Conservation (phyloP, 2,329 filamentous ascomycete species). For the Aspergillus udagawae region DNA sequence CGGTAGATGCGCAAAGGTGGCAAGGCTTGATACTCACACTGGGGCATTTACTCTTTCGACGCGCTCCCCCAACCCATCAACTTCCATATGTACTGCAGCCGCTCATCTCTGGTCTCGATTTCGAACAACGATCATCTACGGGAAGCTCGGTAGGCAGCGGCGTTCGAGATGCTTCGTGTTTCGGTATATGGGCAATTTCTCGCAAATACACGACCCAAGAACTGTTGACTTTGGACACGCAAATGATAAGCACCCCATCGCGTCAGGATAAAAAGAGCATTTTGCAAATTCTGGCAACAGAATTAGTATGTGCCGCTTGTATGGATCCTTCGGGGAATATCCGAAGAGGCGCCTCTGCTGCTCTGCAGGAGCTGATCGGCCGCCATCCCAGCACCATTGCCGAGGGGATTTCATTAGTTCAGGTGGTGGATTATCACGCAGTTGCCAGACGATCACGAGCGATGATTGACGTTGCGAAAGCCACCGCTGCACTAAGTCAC, state of each 20-base stretch:
- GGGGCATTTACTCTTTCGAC: constrained; percentile 78
- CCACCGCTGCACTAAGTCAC: constrained; percentile 61
- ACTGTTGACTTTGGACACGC: constrained; percentile 57
- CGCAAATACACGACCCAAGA: constrained; percentile 80
- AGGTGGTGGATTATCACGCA: constrained; percentile 87
- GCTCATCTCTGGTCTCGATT: constrained; percentile 73
- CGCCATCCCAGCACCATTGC: constrained; percentile 81
- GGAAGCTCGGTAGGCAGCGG: constrained; percentile 85
- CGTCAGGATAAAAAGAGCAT: constrained; percentile 41
- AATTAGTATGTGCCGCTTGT: constrained; percentile 76
- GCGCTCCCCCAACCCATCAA: constrained; percentile 68
- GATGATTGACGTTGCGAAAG: constrained; percentile 69
- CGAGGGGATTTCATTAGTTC: constrained; percentile 80
- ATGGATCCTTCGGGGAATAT: constrained; percentile 93
- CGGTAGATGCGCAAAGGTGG: constrained; percentile 81
- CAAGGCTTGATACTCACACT: constrained; percentile 87
- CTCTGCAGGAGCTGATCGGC: constrained; percentile 88
- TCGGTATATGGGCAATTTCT: constrained; percentile 90
- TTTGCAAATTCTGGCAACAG: constrained; percentile 72
- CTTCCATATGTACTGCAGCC: constrained; percentile 72
- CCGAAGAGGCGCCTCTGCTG: constrained; percentile 83
- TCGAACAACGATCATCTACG: constrained; percentile 81
- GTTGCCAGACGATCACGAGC: constrained; percentile 84
- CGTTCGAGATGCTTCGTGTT: constrained; percentile 91
- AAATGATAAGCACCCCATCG: constrained; percentile 26